Percentiles rank a stretch among this genome's conserved stretches.
phyloP scores from a whole-genome alignment of 768 basidiomycete genomes.

The Grammothele lineata region DNA sequence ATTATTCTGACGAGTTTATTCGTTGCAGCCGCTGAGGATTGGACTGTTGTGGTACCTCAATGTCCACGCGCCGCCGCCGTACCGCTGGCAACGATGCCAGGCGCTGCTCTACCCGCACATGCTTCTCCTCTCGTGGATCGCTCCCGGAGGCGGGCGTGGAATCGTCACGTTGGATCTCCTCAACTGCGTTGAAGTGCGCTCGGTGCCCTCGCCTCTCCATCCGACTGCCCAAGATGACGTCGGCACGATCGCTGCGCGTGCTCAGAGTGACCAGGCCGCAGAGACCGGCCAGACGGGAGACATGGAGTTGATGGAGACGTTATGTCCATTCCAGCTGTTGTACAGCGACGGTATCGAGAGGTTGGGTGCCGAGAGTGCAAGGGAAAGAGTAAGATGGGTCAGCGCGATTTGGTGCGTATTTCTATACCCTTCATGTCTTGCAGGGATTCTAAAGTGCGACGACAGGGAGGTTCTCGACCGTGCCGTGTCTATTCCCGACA shows the following conservation, averaged over 20 bases:
- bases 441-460: background rate
- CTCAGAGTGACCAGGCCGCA: constrained; percentile 45
- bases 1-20: constrained; percentile 2
- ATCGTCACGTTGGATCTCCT: constrained; percentile 83
- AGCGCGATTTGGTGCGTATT: constrained; percentile 75
- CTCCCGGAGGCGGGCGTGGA: constrained; percentile 76
- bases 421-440: no score
- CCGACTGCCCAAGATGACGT: constrained; percentile 81
- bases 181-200: constrained; percentile 83
- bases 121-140: constrained; percentile 83
- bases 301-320: constrained; percentile 52
- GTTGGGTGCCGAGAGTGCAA: constrained; percentile 81
- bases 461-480: constrained; percentile 77
- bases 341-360: constrained; percentile 90
- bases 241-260: constrained; percentile 75
- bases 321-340: constrained; percentile 89
- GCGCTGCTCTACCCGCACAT: constrained; percentile 81
- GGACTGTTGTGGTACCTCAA: constrained; percentile 91
- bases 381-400: constrained; percentile 89
- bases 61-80: constrained; percentile 78
- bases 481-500: constrained; percentile 46
- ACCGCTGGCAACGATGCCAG: constrained; percentile 77
- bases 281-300: constrained; percentile 32
- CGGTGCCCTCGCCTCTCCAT: constrained; percentile 77
- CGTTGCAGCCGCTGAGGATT: constrained; percentile 73